phyloP scores from a whole-genome alignment of 116 monocot genomes.

The Zostera marina region DNA sequence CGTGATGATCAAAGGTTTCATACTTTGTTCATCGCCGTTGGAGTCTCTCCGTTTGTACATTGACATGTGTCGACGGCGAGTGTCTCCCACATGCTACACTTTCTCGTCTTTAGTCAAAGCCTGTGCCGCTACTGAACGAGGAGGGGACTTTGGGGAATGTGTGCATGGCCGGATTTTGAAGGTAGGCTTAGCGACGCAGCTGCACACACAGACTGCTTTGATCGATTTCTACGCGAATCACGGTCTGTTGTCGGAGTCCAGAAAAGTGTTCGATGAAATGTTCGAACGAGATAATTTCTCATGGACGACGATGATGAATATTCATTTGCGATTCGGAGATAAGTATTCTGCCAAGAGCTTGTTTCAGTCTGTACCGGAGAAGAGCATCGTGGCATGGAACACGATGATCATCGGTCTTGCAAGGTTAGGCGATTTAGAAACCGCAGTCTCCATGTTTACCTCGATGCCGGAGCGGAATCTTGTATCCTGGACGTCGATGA shows the following conservation, averaged over 20 bases:
- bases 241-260: slow-evolving; percentile 10
- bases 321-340: slow-evolving; percentile 11
- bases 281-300: slow-evolving; percentile 21
- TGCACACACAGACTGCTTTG: slow-evolving; percentile 35
- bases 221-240: slow-evolving; percentile 29
- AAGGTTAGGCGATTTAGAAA: slow-evolving; percentile 26
- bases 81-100: slow-evolving; percentile 22
- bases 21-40: slow-evolving; percentile 8
- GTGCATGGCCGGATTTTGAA: slow-evolving; percentile 30
- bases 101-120: slow-evolving; percentile 43
- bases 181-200: slow-evolving; percentile 22
- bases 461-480: slow-evolving; percentile 32
- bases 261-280: slow-evolving; percentile 48
- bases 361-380: slow-evolving; percentile 39
- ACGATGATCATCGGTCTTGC: slow-evolving; percentile 32
- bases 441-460: slow-evolving; percentile 22
- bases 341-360: slow-evolving; percentile 20
- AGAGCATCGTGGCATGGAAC: slow-evolving; percentile 37
- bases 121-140: slow-evolving; percentile 7
- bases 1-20: slow-evolving; percentile 27
- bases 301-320: slow-evolving; percentile 37
- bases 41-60: slow-evolving; percentile 20
- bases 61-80: slow-evolving; percentile 10
- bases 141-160: slow-evolving; percentile 13
- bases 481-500: slow-evolving; percentile 57